Conservation (phyloP, 179 eudicot species). For the Beta macrorhiza region DNA sequence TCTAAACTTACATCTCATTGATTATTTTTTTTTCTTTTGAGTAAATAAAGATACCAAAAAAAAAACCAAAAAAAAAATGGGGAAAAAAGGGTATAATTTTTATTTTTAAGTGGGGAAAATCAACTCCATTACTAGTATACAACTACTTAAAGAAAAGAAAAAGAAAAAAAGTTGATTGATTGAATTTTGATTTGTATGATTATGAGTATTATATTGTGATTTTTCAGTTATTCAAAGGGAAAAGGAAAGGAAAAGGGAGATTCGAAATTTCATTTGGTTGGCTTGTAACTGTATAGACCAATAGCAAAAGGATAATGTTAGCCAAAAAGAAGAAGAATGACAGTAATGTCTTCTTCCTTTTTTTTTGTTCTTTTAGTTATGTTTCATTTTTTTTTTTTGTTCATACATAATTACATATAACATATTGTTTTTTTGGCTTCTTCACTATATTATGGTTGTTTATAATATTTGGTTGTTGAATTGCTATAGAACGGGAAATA, state of each 20-base stretch:
- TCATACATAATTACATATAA: not conserved
- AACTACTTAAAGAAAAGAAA: not conserved
- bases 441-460: not conserved
- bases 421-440: not conserved
- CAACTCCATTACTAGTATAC: not conserved
- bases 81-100: not conserved
- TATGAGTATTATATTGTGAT: conserved; percentile 3
- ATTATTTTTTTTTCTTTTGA: not conserved
- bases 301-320: conserved; percentile 13
- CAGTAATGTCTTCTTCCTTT: conserved; percentile 16
- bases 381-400: not conserved
- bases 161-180: not conserved
- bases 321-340: not conserved
- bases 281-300: conserved; percentile 23
- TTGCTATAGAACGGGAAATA: too few relatives aligned
- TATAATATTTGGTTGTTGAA: too few relatives aligned
- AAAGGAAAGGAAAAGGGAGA: conserved; percentile 8
- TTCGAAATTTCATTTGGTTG: not conserved
- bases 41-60: conserved; percentile 2
- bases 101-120: not conserved
- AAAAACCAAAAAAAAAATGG: not conserved
- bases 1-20: conserved; percentile 36
- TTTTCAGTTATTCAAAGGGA: not conserved
- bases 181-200: not conserved
- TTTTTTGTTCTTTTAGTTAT: not conserved